These are phyloP conservation scores for Clarireedia paspali DNA, from an alignment of 2,329 filamentous ascomycete genomes.

Conservation along the genomic window DNA sequence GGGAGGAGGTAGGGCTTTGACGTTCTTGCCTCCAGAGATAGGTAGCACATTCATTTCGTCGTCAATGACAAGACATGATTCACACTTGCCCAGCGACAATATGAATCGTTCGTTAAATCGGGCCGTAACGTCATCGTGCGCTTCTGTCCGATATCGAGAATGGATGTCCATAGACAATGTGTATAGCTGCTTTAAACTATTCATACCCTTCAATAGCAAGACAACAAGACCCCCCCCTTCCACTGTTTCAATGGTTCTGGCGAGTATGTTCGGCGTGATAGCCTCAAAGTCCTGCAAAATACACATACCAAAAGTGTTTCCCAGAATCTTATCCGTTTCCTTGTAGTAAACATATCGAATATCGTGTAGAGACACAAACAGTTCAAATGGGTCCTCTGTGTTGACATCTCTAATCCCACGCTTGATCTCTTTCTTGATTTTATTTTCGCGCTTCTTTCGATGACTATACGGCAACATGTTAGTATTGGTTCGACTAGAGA, in stretches of 20 bases:
- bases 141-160: slow-evolving; percentile 91
- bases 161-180: slow-evolving; percentile 97
- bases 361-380: slow-evolving; percentile 92
- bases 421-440: slow-evolving; percentile 98
- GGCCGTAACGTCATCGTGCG: slow-evolving; percentile 88
- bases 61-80: slow-evolving; percentile 90
- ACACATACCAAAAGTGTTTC: slow-evolving; percentile 97
- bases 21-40: slow-evolving; percentile 89
- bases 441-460: slow-evolving; percentile 94
- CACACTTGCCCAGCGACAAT: slow-evolving; percentile 87
- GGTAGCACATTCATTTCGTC: slow-evolving; percentile 96
- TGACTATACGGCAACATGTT: slow-evolving; percentile 47
- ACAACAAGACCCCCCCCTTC: slow-evolving; percentile 92
- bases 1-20: slow-evolving; percentile 71
- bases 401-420: slow-evolving; percentile 88
- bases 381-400: slow-evolving; percentile 88
- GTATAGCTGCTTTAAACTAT: slow-evolving; percentile 92
- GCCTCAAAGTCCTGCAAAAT: slow-evolving; percentile 98
- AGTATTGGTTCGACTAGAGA: not conserved
- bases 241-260: slow-evolving; percentile 92
- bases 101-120: slow-evolving; percentile 98
- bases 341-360: slow-evolving; percentile 99
- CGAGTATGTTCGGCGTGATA: slow-evolving; percentile 91
- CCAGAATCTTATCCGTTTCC: slow-evolving; percentile 96
- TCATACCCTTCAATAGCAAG: slow-evolving; percentile 91